Evolutionary conservation across 2,329 filamentous ascomycete species (phyloP).

Genomic region (Botrytis fabae): DNA sequence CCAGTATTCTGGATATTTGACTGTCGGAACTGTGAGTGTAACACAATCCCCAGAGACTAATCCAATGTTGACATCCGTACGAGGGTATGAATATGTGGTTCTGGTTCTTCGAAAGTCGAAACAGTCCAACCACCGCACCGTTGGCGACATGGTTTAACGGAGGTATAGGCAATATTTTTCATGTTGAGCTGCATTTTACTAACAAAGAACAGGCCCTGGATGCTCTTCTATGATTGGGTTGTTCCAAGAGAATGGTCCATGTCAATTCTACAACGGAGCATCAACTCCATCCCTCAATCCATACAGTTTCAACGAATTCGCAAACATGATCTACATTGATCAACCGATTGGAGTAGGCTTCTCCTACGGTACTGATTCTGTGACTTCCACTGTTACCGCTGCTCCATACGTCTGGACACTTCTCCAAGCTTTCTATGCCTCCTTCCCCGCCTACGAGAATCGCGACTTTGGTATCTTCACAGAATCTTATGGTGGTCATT

Average conservation of each 20-base stretch:
- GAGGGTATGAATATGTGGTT: constrained; percentile 36
- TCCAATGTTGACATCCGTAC: constrained; percentile 4
- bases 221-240: constrained; percentile 60
- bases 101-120: constrained; percentile 61
- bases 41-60: constrained; percentile 35
- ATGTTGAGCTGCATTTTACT: not conserved
- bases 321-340: constrained; percentile 46
- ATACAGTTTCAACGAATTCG: constrained; percentile 44
- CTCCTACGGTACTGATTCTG: constrained; percentile 46
- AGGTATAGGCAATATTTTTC: constrained; percentile 27
- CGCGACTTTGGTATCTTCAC: constrained; percentile 56
- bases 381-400: constrained; percentile 48
- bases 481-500: constrained; percentile 57
- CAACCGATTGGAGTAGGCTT: constrained; percentile 46
- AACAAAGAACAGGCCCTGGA: constrained; percentile 41
- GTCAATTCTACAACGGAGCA: constrained; percentile 44
- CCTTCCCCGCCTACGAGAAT: constrained; percentile 63
- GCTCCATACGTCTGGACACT: constrained; percentile 56
- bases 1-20: constrained; percentile 53
- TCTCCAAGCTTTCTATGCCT: constrained; percentile 61
- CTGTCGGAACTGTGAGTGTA: constrained; percentile 42
- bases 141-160: constrained; percentile 50
- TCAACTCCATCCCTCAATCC: constrained; percentile 46
- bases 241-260: constrained; percentile 53
- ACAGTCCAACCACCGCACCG: constrained; percentile 49